These are phyloP conservation scores for Cladosporium sp. DNA, from an alignment of 2,329 filamentous ascomycete genomes.

Conservation along the genomic window DNA sequence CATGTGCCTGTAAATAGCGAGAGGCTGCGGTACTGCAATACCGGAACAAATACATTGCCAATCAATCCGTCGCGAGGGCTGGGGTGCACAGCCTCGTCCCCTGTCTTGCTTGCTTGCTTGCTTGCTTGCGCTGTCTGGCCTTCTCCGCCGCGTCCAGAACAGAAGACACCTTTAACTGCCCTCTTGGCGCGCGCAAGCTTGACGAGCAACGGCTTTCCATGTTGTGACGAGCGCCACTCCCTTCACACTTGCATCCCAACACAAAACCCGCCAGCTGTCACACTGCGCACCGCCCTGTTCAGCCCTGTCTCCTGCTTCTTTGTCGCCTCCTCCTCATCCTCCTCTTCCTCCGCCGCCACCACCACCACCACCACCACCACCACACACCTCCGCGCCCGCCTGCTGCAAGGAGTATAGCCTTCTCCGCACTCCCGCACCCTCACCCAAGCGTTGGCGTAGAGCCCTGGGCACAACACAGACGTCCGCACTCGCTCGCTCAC, in stretches of 20 bases:
- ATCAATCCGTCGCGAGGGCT: constrained; percentile 4
- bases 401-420: constrained; percentile 4
- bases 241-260: constrained; percentile 10
- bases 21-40: not conserved
- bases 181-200: not conserved
- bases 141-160: not conserved
- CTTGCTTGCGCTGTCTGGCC: not conserved
- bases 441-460: constrained; percentile 5
- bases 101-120: not conserved
- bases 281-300: not conserved
- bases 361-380: not conserved
- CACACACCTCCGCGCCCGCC: not conserved
- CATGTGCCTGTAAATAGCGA: not conserved
- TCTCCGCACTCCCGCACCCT: constrained; percentile 1
- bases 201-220: not conserved
- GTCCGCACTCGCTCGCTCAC: not conserved
- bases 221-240: constrained; percentile 5
- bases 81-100: constrained; percentile 7
- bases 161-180: not conserved
- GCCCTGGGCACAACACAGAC: constrained; percentile 4
- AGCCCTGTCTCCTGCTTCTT: not conserved
- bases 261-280: not conserved
- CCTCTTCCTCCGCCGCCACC: not conserved
- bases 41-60: constrained; percentile 3
- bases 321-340: not conserved